phyloP scores from a whole-genome alignment of 768 basidiomycete genomes.

The Termitomyces sp. region DNA sequence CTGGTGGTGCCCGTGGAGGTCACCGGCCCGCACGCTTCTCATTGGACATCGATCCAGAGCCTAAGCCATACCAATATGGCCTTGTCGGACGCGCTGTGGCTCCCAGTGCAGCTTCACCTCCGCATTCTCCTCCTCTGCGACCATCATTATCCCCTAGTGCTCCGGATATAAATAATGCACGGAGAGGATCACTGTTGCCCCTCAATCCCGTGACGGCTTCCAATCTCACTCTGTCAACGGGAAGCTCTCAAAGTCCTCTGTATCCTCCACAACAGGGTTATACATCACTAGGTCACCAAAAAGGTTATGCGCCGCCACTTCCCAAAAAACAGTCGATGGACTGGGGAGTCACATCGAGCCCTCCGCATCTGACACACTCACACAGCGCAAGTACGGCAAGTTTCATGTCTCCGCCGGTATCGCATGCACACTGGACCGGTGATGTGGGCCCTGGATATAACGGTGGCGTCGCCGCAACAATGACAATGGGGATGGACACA shows the following conservation, averaged over 20 bases:
- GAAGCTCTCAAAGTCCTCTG: conserved; percentile 32
- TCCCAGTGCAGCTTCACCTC: conserved; percentile 27
- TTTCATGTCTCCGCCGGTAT: conserved; percentile 11
- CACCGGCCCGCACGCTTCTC: conserved; percentile 22
- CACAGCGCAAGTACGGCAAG: conserved; percentile 15
- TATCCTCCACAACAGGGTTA: conserved; percentile 17
- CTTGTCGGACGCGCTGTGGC: conserved; percentile 44
- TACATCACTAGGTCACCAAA: not conserved
- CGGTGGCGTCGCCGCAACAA: conserved; percentile 14
- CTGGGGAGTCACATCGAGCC: conserved; percentile 2
- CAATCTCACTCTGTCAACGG: conserved; percentile 24
- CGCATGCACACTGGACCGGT: conserved; percentile 10
- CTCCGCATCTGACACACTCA: conserved; percentile 8
- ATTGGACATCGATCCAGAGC: conserved; percentile 30
- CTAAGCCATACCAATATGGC: conserved; percentile 60
- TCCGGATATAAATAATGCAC: conserved; percentile 9
- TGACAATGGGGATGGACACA: conserved; percentile 3
- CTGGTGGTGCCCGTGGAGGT: conserved; percentile 11
- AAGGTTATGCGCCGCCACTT: conserved; percentile 7
- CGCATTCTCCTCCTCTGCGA: conserved; percentile 26
- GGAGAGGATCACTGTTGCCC: conserved; percentile 21
- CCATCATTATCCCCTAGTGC: conserved; percentile 10
- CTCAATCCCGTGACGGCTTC: conserved; percentile 20
- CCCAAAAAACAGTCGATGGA: conserved; percentile 10
- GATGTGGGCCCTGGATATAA: conserved; percentile 15